Percentiles rank a stretch among this genome's conserved stretches.
phyloP scores from a whole-genome alignment of 257 asterid species.

The Oldenlandia corymbosa region DNA sequence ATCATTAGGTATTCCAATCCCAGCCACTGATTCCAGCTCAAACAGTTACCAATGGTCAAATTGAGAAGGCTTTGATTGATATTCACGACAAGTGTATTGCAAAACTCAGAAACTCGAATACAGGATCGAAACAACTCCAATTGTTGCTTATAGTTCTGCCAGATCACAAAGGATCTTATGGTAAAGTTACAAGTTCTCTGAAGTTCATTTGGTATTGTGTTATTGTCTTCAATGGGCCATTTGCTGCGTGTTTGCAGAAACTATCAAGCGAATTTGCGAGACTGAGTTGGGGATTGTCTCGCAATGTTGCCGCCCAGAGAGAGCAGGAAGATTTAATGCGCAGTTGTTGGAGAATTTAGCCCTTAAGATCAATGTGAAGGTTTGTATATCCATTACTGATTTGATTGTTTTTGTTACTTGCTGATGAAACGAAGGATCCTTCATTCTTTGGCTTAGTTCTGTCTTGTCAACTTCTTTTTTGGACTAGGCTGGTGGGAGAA shows the following conservation, averaged over 20 bases:
- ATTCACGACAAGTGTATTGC: constrained; percentile 22
- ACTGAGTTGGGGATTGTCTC: constrained; percentile 83
- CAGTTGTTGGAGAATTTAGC: constrained; percentile 75
- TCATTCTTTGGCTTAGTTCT: not conserved
- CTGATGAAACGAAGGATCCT: not conserved
- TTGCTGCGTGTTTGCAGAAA: constrained; percentile 31
- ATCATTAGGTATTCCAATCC: constrained; percentile 35
- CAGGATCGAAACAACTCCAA: constrained; percentile 30
- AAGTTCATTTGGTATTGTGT: not conserved
- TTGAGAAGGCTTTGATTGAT: constrained; percentile 40
- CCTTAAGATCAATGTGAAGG: constrained; percentile 82
- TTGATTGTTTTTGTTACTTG: not conserved
- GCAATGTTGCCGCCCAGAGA: constrained; percentile 69
- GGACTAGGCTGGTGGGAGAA: constrained; percentile 72
- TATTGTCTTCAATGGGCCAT: constrained; percentile 1
- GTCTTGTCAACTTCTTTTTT: not conserved
- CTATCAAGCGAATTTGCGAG: constrained; percentile 67
- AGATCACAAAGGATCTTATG: constrained; percentile 55
- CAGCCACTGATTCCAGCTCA: constrained; percentile 34
- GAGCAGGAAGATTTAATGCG: constrained; percentile 13
- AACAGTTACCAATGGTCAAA: constrained; percentile 14
- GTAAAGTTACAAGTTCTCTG: constrained; percentile 25
- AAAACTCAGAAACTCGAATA: constrained; percentile 3
- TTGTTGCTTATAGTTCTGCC: constrained; percentile 66
- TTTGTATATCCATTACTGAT: constrained; percentile 14